Evolutionary conservation across 2,329 filamentous ascomycete genomes (phyloP).

Genomic region (Penicillium sp.): DNA sequence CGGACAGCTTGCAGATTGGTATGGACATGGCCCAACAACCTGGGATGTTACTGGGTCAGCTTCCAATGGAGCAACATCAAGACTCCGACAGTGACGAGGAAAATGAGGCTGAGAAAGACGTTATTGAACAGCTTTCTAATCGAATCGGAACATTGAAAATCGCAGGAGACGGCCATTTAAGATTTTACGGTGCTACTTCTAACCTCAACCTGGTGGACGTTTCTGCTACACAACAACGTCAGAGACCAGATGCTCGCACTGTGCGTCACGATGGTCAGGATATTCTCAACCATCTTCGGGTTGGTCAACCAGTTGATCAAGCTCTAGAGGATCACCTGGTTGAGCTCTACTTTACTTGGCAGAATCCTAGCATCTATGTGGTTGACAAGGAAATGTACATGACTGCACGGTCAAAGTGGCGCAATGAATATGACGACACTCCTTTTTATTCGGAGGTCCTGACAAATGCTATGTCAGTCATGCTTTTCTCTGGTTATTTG

Average conservation of each 20-base stretch:
- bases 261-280: constrained; percentile 42
- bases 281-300: constrained; percentile 43
- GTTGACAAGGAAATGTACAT: constrained; percentile 46
- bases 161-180: constrained; percentile 43
- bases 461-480: constrained; percentile 42
- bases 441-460: constrained; percentile 43
- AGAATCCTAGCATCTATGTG: constrained; percentile 48
- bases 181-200: constrained; percentile 48
- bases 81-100: constrained; percentile 40
- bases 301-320: constrained; percentile 43
- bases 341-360: constrained; percentile 50
- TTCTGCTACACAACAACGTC: constrained; percentile 34
- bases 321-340: constrained; percentile 47
- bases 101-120: constrained; percentile 40
- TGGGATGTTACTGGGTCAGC: constrained; percentile 20
- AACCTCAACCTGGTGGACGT: constrained; percentile 46
- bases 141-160: constrained; percentile 48
- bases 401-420: constrained; percentile 36
- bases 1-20: constrained; percentile 27
- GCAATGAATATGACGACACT: constrained; percentile 39
- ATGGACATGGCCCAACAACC: constrained; percentile 31
- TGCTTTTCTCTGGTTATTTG: not conserved
- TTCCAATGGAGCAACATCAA: constrained; percentile 21
- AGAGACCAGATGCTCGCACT: constrained; percentile 39
- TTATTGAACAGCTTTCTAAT: constrained; percentile 46